Evolutionary conservation across 2,329 filamentous ascomycete species (phyloP).

Genomic region (Septoria petroselini): DNA sequence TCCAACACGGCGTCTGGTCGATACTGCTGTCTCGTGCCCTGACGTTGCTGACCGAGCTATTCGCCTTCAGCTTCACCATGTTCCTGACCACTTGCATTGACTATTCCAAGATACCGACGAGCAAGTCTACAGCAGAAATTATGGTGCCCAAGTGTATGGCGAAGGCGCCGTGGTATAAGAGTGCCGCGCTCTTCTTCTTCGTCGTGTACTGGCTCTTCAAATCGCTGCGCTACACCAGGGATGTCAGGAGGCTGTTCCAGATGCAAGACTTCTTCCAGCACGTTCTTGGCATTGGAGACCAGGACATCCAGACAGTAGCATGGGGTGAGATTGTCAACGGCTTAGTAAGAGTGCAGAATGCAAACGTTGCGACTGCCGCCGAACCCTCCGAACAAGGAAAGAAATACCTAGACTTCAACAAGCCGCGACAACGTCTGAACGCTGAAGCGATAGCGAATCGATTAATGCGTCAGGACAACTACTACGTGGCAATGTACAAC

Average conservation of each 20-base stretch:
- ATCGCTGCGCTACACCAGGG: constrained; percentile 68
- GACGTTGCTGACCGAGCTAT: constrained; percentile 75
- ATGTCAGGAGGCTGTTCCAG: constrained; percentile 68
- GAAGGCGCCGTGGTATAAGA: constrained; percentile 72
- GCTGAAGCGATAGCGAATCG: constrained; percentile 96
- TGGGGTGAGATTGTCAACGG: constrained; percentile 89
- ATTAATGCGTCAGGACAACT: constrained; percentile 94
- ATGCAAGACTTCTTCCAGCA: constrained; percentile 84
- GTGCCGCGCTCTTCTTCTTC: constrained; percentile 77
- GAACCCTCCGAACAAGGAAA: constrained; percentile 55
- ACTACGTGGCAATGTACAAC: constrained; percentile 94
- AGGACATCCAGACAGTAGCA: constrained; percentile 89
- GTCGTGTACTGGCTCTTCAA: constrained; percentile 83
- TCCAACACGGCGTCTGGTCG: constrained; percentile 78
- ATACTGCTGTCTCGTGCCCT: constrained; percentile 71
- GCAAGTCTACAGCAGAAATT: constrained; percentile 60
- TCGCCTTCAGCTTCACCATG: constrained; percentile 77
- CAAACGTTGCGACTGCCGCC: constrained; percentile 78
- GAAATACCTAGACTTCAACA: constrained; percentile 57
- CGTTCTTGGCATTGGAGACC: constrained; percentile 75
- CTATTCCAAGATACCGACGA: constrained; percentile 67
- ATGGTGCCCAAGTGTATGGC: constrained; percentile 70
- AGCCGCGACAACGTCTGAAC: constrained; percentile 74
- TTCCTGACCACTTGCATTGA: constrained; percentile 84
- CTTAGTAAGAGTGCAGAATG: constrained; percentile 77